phyloP scores from a whole-genome alignment of 2,329 filamentous ascomycete species.

The Cercospora sp. region DNA sequence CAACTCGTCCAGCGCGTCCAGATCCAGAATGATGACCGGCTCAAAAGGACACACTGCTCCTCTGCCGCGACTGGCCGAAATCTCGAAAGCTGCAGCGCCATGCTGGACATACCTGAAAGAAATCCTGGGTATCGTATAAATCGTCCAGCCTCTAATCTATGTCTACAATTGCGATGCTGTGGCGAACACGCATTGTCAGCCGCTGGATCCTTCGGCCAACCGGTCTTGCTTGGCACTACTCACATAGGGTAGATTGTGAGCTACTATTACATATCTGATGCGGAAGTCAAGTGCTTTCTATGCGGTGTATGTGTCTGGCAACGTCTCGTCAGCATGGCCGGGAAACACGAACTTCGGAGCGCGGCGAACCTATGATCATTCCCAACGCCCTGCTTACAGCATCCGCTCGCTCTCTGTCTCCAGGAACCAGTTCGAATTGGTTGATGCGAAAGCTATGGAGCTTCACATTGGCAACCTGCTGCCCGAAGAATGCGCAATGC shows the following conservation, averaged over 20 bases:
- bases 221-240: constrained; percentile 9
- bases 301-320: constrained; percentile 27
- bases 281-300: constrained; percentile 24
- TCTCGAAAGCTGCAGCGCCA: neutral
- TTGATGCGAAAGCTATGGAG: constrained; percentile 10
- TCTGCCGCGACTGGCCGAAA: neutral
- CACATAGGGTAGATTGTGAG: constrained; percentile 26
- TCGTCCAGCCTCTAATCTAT: constrained; percentile 40
- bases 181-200: neutral
- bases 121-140: constrained; percentile 30
- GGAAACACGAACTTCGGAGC: neutral
- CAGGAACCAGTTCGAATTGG: neutral
- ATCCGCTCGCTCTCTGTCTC: neutral
- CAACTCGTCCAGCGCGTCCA: neutral
- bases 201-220: neutral
- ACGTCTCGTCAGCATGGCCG: neutral
- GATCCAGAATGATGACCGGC: neutral
- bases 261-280: constrained; percentile 34
- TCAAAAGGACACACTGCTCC: neutral
- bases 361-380: constrained; percentile 35
- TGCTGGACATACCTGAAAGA: constrained; percentile 27
- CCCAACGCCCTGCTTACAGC: constrained; percentile 20
- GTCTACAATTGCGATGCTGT: constrained; percentile 34
- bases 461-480: constrained; percentile 26
- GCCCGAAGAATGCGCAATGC: constrained; percentile 13